Conservation (phyloP, 2,329 filamentous ascomycete species). For the Botrytis sinoallii region DNA sequence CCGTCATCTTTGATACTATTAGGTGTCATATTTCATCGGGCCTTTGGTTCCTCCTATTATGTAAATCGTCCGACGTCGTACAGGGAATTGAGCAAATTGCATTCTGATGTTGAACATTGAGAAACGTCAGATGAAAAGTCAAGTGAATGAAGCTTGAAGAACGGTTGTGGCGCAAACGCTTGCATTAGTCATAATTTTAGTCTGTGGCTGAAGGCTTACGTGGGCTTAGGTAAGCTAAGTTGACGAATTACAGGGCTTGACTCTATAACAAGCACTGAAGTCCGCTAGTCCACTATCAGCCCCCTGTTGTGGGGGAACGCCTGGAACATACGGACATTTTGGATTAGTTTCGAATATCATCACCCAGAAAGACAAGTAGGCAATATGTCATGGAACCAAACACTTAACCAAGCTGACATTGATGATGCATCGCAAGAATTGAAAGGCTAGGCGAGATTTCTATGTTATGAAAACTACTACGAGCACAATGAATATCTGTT, state of each 20-base stretch:
- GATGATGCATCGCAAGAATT: not conserved
- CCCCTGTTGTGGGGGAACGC: not conserved
- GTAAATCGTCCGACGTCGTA: not conserved
- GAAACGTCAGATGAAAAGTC: not conserved
- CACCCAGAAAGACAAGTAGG: not conserved
- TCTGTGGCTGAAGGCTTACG: not conserved
- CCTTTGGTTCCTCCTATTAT: not conserved
- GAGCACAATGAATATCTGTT: not conserved
- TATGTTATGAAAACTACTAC: not conserved
- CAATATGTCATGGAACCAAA: not conserved
- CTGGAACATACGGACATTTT: not conserved
- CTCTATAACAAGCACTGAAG: not conserved
- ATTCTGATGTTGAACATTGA: conserved; percentile 1
- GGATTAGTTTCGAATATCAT: not conserved
- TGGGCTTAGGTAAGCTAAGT: not conserved
- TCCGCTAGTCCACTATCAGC: not conserved
- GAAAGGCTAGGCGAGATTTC: not conserved
- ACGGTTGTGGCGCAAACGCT: not conserved
- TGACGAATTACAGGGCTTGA: not conserved
- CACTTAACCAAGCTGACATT: not conserved
- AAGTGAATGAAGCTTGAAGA: not conserved
- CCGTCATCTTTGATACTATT: conserved; percentile 4
- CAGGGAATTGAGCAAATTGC: not conserved
- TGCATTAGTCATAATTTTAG: not conserved
- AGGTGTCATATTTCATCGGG: not conserved